Evolutionary conservation across 2,329 filamentous ascomycete genomes (phyloP), one percentile per base, ranked within the genome.

Genomic region (Rhinocladiella similis): DNA sequence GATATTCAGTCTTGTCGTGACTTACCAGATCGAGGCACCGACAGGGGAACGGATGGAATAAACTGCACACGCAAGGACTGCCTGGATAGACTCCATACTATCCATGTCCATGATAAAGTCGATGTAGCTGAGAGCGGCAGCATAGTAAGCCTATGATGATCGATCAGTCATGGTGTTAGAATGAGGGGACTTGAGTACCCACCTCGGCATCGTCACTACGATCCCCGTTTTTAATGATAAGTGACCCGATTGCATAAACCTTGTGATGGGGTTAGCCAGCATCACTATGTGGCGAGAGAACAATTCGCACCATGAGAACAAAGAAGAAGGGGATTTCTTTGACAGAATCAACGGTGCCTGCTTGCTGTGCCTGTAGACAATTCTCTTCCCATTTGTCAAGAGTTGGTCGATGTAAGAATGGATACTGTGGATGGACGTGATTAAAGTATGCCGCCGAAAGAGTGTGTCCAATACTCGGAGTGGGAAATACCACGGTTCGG

Each of bases 391-490:
- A 71, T 0, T 16, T 14, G 5, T 60, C 51, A 47, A 73, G 70
- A 0, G 70, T 74, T 3, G 66, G 67, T 13, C 65, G 57, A 53
- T 74, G 72, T 1, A 74, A 57, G 48, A 74, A 73, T 0, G 71
- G 71, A 45, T 73, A 74, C 43, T 74, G 71, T 0, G 68, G 59
- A 36, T 74, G 71, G 12, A 74, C 70, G 25, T 72, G 70, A 35
- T 69, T 59, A 50, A 74, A 74, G 52, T 72, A 74, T 2, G 72
- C 70, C 42, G 62, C 56, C 0, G 67, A 65, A 42, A 70, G 58
- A 38, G 43, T 57, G 10, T 56, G 48, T 1, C 53, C 57, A 4
- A 59, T 43, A 5, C 47, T 49, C 1, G 63, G 46, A 10, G 62
- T 42, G 4, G 65, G 65, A 9, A 67, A 56, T 18, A 39, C 14